Evolutionary conservation across 129 eudicot genomes (phyloP).

Genomic region (Mikania micrantha): DNA sequence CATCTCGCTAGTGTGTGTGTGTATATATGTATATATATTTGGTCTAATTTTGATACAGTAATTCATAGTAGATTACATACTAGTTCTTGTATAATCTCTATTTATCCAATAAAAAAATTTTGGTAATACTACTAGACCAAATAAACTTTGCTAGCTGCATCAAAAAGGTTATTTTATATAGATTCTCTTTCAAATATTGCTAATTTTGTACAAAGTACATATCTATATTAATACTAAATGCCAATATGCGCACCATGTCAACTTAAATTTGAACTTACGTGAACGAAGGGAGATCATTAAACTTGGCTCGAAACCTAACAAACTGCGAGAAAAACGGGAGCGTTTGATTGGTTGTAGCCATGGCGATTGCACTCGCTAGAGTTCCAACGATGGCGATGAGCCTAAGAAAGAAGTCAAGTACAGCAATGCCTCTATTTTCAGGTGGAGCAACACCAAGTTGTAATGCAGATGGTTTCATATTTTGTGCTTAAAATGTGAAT

Average conservation of each 20-base stretch:
- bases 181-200: background rate
- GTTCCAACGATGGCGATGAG: slow-evolving; percentile 37
- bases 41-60: too few relatives aligned
- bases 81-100: too few relatives aligned
- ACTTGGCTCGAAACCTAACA: slow-evolving; percentile 45
- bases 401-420: slow-evolving; percentile 51
- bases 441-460: slow-evolving; percentile 44
- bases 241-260: background rate
- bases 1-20: too few relatives aligned
- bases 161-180: background rate
- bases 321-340: slow-evolving; percentile 55
- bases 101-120: too few relatives aligned
- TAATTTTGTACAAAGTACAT: background rate
- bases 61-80: too few relatives aligned
- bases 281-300: slow-evolving; percentile 61
- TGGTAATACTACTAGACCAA: too few relatives aligned
- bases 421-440: slow-evolving; percentile 41
- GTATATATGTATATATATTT: too few relatives aligned
- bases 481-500: too few relatives aligned
- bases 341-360: slow-evolving; percentile 52
- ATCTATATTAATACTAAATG: background rate
- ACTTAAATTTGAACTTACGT: slow-evolving; percentile 33
- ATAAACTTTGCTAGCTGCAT: background rate
- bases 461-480: slow-evolving; percentile 42
- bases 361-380: slow-evolving; percentile 61